phyloP scores from a whole-genome alignment of 768 basidiomycete species.

The Naganishia friedmannii region DNA sequence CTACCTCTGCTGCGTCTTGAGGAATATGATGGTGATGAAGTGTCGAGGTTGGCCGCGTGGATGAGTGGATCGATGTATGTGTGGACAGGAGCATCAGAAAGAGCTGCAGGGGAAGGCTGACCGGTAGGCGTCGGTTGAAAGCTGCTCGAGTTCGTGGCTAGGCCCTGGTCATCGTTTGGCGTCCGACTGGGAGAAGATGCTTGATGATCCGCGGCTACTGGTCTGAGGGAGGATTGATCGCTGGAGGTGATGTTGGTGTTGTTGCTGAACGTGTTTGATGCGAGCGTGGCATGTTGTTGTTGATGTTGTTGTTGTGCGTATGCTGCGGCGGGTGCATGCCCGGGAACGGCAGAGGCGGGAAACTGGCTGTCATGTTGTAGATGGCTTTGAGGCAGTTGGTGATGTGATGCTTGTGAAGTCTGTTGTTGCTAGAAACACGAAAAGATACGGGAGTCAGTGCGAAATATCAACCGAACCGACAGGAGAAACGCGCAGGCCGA shows the following conservation, averaged over 20 bases:
- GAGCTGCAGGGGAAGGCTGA: neutral
- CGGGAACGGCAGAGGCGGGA: neutral
- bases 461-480: too few relatives aligned
- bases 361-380: neutral
- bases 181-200: neutral
- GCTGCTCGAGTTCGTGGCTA: neutral
- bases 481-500: neutral
- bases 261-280: neutral
- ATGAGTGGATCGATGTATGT: neutral
- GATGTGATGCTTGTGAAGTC: neutral
- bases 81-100: neutral
- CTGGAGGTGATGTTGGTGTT: neutral
- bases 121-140: neutral
- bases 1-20: conserved; percentile 5
- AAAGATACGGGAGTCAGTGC: neutral
- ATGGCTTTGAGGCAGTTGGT: neutral
- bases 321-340: neutral
- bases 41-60: too few relatives aligned
- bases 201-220: neutral
- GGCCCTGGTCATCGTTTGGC: neutral
- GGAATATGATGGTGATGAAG: neutral
- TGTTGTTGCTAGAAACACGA: neutral
- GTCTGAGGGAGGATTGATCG: neutral
- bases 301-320: neutral
- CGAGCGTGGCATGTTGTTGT: neutral